Conservation (phyloP, 164 flowering plant species). For the Nymphaea colorata region DNA sequence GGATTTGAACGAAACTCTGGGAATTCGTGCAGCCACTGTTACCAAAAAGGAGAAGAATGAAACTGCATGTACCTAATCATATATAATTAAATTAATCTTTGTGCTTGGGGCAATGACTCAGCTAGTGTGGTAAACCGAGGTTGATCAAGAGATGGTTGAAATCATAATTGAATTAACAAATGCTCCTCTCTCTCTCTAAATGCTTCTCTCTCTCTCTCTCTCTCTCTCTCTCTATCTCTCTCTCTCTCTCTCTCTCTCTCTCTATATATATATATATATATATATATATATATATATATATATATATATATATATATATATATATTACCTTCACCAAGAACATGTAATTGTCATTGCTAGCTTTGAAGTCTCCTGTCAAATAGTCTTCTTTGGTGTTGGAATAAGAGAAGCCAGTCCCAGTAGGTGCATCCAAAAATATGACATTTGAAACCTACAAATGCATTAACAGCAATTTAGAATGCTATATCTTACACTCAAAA, state of each 20-base stretch:
- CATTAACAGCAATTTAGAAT: neutral
- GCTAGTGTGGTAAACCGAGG: no score
- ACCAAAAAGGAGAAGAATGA: neutral
- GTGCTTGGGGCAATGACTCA: no score
- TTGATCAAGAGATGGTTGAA: no score
- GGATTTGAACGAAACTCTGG: conserved; percentile 19
- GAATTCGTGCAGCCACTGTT: conserved; percentile 19
- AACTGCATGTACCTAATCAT: neutral
- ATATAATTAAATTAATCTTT: no score
- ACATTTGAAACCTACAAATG: conserved; percentile 1
- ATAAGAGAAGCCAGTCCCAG: conserved; percentile 5
- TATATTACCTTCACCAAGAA: conserved; percentile 3
- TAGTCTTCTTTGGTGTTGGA: neutral
- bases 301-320: no score
- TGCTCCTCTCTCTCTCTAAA: neutral
- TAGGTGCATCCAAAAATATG: conserved; percentile 1
- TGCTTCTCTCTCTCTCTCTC: no score
- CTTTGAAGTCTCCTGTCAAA: neutral
- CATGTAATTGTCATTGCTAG: neutral
- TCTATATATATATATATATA: no score
- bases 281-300: no score
- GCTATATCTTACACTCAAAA: neutral
- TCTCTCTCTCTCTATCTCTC: no score
- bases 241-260: no score
- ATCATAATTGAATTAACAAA: no score